phyloP scores from a whole-genome alignment of 768 basidiomycete species.

The Mrakia hoshinonis region DNA sequence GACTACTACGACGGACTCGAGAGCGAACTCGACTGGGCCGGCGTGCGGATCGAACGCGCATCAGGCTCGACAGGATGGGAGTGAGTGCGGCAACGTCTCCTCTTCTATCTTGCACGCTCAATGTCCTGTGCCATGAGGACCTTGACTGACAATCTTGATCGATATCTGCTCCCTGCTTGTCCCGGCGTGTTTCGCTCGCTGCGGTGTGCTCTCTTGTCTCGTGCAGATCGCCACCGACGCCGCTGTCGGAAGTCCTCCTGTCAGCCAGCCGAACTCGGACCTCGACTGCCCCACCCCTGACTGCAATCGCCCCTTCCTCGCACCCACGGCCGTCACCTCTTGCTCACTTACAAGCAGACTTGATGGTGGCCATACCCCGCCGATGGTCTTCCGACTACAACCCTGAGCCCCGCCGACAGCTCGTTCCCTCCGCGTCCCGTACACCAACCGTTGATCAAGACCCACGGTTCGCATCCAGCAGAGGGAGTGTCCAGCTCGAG shows the following conservation, averaged over 20 bases:
- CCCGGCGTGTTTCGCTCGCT: not conserved
- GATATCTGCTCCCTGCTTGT: too few species aligned
- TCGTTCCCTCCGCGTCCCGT: not conserved
- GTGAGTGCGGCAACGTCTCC: not conserved
- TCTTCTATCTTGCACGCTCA: not conserved
- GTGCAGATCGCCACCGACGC: not conserved
- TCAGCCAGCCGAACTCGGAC: not conserved
- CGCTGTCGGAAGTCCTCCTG: not conserved
- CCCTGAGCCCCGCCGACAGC: not conserved
- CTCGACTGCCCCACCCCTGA: not conserved
- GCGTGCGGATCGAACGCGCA: not conserved
- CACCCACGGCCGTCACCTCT: too few species aligned
- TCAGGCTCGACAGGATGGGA: not conserved
- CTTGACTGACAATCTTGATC: too few species aligned
- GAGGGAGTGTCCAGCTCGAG: not conserved
- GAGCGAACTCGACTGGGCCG: not conserved
- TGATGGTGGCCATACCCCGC: not conserved
- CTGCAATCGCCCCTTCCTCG: not conserved
- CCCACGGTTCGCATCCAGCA: too few species aligned
- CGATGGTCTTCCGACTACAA: not conserved
- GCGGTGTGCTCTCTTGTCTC: too few species aligned
- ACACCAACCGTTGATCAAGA: not conserved
- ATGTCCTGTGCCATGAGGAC: not conserved
- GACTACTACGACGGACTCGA: slow-evolving; percentile 3
- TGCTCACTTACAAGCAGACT: too few species aligned